phyloP scores from a whole-genome alignment of 129 eudicot genomes.

The Lonicera japonica region DNA sequence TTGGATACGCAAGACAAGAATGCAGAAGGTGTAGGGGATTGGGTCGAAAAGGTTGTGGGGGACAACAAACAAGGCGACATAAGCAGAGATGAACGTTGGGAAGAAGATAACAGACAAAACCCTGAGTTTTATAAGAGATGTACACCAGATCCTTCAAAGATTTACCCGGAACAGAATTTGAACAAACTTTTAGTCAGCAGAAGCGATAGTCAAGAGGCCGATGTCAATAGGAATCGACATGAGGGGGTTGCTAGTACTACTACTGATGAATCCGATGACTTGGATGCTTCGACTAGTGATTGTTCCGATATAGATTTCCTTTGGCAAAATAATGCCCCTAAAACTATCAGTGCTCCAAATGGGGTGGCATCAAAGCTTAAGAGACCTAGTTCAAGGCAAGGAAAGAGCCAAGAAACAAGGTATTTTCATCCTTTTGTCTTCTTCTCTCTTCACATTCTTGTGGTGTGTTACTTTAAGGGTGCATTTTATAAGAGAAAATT shows the following conservation, averaged over 20 bases:
- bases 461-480: not conserved
- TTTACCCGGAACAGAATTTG: slow-evolving; percentile 19
- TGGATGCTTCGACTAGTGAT: slow-evolving; percentile 46
- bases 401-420: slow-evolving; percentile 44
- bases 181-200: not conserved
- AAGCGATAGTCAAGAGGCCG: slow-evolving; percentile 14
- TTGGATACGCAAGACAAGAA: slow-evolving; percentile 54
- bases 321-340: slow-evolving; percentile 19
- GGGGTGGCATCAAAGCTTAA: slow-evolving; percentile 34
- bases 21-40: slow-evolving; percentile 42
- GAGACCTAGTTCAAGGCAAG: slow-evolving; percentile 38
- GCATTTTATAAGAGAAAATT: not conserved
- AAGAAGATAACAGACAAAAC: slow-evolving; percentile 17
- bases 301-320: slow-evolving; percentile 48
- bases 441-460: not conserved
- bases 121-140: slow-evolving; percentile 14
- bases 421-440: slow-evolving; percentile 3
- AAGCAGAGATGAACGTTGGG: slow-evolving; percentile 8
- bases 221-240: slow-evolving; percentile 5
- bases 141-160: slow-evolving; percentile 11
- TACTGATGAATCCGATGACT: slow-evolving; percentile 25
- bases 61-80: slow-evolving; percentile 15
- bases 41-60: slow-evolving; percentile 46
- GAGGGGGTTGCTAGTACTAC: slow-evolving; percentile 8
- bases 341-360: slow-evolving; percentile 25